These are phyloP conservation scores for Neolentinus lepideus DNA, from an alignment of 1,284 basidiomycete species.

Conservation along the genomic window DNA sequence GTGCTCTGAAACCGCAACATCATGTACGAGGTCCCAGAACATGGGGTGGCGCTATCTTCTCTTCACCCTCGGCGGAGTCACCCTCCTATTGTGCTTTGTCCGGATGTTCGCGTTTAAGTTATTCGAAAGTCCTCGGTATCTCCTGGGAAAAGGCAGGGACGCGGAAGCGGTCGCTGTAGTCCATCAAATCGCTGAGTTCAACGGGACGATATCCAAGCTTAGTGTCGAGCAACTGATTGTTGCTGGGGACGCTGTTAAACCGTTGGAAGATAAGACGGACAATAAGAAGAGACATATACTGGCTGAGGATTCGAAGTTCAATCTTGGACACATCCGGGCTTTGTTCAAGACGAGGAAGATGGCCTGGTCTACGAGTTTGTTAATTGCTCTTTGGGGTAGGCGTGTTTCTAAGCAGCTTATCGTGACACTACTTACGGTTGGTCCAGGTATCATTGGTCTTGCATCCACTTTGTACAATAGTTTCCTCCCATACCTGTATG, in stretches of 20 bases:
- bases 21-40: conserved; percentile 32
- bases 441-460: conserved; percentile 49
- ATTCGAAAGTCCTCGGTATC: conserved; percentile 55
- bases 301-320: conserved; percentile 31
- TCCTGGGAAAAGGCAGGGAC: conserved; percentile 56
- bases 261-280: conserved; percentile 8
- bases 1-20: conserved; percentile 25
- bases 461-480: conserved; percentile 56
- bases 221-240: conserved; percentile 33
- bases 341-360: conserved; percentile 50
- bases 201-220: conserved; percentile 34
- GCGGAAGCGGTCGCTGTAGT: conserved; percentile 56
- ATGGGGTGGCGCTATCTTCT: conserved; percentile 59
- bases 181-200: conserved; percentile 52
- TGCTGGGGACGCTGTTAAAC: conserved; percentile 9
- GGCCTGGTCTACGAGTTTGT: conserved; percentile 48
- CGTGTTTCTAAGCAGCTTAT: not conserved
- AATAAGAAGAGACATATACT: conserved; percentile 5
- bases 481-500: conserved; percentile 45
- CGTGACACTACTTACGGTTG: conserved; percentile 1
- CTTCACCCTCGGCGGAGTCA: conserved; percentile 39
- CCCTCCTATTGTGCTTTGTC: conserved; percentile 44
- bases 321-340: conserved; percentile 36
- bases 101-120: conserved; percentile 57
- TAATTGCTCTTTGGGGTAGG: conserved; percentile 50